Evolutionary conservation across 73 alveolate species (phyloP), one percentile per base, ranked within the genome.

Genomic region (Paramecium octaurelia): DNA sequence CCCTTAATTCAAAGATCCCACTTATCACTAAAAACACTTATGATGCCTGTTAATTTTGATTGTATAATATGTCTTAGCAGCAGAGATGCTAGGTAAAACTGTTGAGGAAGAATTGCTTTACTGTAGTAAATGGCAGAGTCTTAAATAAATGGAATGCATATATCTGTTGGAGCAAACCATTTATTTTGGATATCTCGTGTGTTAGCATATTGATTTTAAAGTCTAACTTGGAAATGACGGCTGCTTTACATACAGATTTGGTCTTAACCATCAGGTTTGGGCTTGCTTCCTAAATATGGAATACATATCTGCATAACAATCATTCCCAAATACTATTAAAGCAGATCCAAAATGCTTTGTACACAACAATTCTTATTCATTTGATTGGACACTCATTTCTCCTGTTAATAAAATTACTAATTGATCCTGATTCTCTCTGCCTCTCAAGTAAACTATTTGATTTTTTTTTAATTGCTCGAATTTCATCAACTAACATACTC

Each of bases 301-400:
- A 42, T 75, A 75, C 88, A 75, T 75, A 38, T 75, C 88, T 29
- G 60, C 58, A 75, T 75, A 75, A 75, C 60, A 35, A 38, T 75
- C 88, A 35, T 75, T 75, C 60, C 60, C 68, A 21, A 75, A 42
- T 23, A 75, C 60, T n/a, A 75, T 29, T 20, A 75, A 35, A 21
- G 9, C 2, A 10, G 88, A 75, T 75, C 88, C 88, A 35, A 75
- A 75, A 38, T 38, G 36, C 16, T 75, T 42, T 35, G 58, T 64
- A 64, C 64, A 31, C 57, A 42, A 8, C 27, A 38, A 42, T 10
- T 75, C 60, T 35, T 75, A 35, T 29, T 75, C 60, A 75, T 75
- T 75, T 0, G 68, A 75, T 14, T 75, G 21, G 38, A 75, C 20
- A 14, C 88, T 64, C 6, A 75, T 42, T 9, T 75, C 68, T 75